These are phyloP conservation scores for Linnemannia hyalina DNA, from an alignment of 192 early-diverging fungal genomes.

Conservation along the genomic window DNA sequence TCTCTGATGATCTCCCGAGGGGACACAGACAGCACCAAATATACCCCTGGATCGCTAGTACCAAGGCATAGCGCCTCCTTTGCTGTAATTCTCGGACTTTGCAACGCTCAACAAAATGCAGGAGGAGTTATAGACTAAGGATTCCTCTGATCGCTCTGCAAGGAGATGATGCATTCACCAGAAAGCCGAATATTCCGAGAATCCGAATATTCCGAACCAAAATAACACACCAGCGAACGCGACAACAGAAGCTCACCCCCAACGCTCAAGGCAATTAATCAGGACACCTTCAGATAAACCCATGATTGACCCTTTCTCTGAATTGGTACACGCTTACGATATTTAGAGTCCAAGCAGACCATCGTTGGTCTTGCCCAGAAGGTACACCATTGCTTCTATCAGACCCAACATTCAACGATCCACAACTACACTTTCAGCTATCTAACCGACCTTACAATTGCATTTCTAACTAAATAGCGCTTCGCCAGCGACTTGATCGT, in stretches of 20 bases:
- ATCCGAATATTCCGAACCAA: constrained; percentile 1
- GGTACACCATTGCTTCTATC: constrained; percentile 12
- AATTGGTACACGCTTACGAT: neutral
- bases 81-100: neutral
- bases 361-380: constrained; percentile 44
- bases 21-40: neutral
- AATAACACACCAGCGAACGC: neutral
- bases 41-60: neutral
- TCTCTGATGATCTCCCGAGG: constrained; percentile 5
- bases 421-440: neutral
- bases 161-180: neutral
- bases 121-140: neutral
- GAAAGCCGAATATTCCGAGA: neutral
- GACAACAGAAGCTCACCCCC: neutral
- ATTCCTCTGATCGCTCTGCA: neutral
- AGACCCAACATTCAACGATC: neutral
- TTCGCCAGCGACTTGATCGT: constrained; percentile 68
- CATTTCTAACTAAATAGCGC: constrained; percentile 45
- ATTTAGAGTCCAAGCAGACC: constrained; percentile 53
- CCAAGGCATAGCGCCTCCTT: neutral
- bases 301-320: neutral
- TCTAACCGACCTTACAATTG: neutral
- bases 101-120: neutral
- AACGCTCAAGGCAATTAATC: neutral
- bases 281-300: neutral